phyloP scores from a whole-genome alignment of 768 basidiomycete species.

The Exsudoporus frostii region DNA sequence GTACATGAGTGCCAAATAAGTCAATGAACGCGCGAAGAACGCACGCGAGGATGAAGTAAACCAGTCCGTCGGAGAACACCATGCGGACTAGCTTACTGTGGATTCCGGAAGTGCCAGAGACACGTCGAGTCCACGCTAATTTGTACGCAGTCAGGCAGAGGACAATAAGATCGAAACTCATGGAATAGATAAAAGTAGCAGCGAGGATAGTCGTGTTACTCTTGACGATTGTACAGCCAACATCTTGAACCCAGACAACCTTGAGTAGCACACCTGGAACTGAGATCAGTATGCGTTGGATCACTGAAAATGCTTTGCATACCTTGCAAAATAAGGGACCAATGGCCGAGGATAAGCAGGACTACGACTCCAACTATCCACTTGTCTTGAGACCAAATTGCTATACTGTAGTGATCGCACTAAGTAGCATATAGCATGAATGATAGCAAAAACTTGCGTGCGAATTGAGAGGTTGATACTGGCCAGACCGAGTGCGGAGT shows the following conservation, averaged over 20 bases:
- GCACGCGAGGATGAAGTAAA: slow-evolving; percentile 74
- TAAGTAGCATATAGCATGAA: background rate
- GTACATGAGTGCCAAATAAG: slow-evolving; percentile 27
- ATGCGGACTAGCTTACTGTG: slow-evolving; percentile 52
- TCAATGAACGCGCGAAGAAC: slow-evolving; percentile 19
- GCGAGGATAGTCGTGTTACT: slow-evolving; percentile 65
- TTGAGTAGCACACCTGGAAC: slow-evolving; percentile 54
- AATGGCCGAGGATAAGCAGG: slow-evolving; percentile 63
- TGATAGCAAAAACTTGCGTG: slow-evolving; percentile 31
- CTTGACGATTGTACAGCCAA: slow-evolving; percentile 52
- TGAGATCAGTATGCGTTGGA: background rate
- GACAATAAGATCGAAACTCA: slow-evolving; percentile 68
- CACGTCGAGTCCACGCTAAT: slow-evolving; percentile 35
- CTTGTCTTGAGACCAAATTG: slow-evolving; percentile 60
- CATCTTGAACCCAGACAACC: slow-evolving; percentile 48
- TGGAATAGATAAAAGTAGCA: slow-evolving; percentile 72
- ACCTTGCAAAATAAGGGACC: slow-evolving; percentile 70
- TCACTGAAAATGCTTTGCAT: background rate
- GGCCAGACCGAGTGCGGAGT: slow-evolving; percentile 42
- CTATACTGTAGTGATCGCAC: slow-evolving; percentile 41
- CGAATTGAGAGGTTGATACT: slow-evolving; percentile 47
- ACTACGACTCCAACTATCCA: slow-evolving; percentile 50
- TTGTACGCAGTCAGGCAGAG: slow-evolving; percentile 60
- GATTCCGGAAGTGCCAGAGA: slow-evolving; percentile 20
- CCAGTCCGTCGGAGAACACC: slow-evolving; percentile 69